Evolutionary conservation across 1,284 basidiomycete genomes (phyloP).

Genomic region (Ceratobasidium sp.): DNA sequence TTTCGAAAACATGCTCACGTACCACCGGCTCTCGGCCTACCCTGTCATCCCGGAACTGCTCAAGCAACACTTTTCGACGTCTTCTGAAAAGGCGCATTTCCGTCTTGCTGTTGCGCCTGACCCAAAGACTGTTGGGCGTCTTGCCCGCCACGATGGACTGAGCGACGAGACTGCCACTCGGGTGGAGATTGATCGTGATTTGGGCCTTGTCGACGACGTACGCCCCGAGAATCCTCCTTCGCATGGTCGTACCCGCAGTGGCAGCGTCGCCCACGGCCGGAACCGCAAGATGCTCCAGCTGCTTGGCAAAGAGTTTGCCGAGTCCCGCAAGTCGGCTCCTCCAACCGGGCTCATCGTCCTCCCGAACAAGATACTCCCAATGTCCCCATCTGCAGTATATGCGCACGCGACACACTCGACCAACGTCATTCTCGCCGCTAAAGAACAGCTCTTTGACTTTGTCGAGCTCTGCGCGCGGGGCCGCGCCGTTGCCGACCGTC

Average conservation of each 20-base stretch:
- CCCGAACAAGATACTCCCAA: slow-evolving; percentile 44
- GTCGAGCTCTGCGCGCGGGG: slow-evolving; percentile 39
- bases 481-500: slow-evolving; percentile 33
- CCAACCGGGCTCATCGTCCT: slow-evolving; percentile 34
- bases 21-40: slow-evolving; percentile 40
- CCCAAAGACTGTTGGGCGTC: neutral
- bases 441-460: slow-evolving; percentile 42
- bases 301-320: slow-evolving; percentile 39
- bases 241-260: slow-evolving; percentile 6
- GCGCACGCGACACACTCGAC: slow-evolving; percentile 44
- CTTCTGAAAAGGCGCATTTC: slow-evolving; percentile 39
- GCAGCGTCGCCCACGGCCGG: slow-evolving; percentile 4
- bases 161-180: slow-evolving; percentile 19
- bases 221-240: neutral
- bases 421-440: slow-evolving; percentile 36
- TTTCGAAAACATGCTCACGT: slow-evolving; percentile 35
- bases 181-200: slow-evolving; percentile 17
- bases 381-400: slow-evolving; percentile 38
- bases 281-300: slow-evolving; percentile 40
- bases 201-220: slow-evolving; percentile 12
- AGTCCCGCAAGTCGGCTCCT: slow-evolving; percentile 29
- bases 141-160: slow-evolving; percentile 27
- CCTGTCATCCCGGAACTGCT: slow-evolving; percentile 35
- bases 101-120: slow-evolving; percentile 35
- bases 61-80: slow-evolving; percentile 25